phyloP scores from a whole-genome alignment of 164 flowering plant genomes.

The Paratinospora sagittata region DNA sequence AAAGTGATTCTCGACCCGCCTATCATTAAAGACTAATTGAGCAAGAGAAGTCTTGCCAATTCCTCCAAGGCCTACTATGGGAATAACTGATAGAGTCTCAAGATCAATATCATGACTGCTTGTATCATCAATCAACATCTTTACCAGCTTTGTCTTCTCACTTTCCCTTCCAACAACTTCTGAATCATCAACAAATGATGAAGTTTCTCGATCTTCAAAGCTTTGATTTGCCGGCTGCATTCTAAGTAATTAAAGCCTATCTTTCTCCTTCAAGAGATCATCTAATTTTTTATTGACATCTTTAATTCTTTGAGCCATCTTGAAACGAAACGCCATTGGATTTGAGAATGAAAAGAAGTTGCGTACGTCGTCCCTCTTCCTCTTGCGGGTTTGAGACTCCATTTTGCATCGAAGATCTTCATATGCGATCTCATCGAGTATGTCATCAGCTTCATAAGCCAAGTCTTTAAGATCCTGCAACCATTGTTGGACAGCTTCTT shows the following conservation, averaged over 20 bases:
- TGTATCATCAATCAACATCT: too few relatives aligned
- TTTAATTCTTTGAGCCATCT: neutral
- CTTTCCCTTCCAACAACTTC: neutral
- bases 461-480: neutral
- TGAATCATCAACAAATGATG: neutral
- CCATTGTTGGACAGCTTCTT: neutral
- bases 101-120: neutral
- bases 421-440: neutral
- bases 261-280: too few relatives aligned
- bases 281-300: neutral
- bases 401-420: too few relatives aligned
- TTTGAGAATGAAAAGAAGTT: too few relatives aligned
- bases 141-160: too few relatives aligned
- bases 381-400: too few relatives aligned
- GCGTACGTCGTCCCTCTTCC: too few relatives aligned
- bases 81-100: conserved; percentile 2
- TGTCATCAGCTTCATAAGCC: neutral
- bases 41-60: too few relatives aligned
- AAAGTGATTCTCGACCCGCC: neutral
- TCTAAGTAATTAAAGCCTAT: neutral
- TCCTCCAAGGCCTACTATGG: too few relatives aligned
- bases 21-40: neutral
- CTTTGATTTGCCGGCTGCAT: too few relatives aligned
- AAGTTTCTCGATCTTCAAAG: neutral
- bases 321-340: neutral